Evolutionary conservation across 2,329 filamentous ascomycete genomes (phyloP), one percentile per base, ranked within the genome.

Genomic region (Alternaria postmessia): DNA sequence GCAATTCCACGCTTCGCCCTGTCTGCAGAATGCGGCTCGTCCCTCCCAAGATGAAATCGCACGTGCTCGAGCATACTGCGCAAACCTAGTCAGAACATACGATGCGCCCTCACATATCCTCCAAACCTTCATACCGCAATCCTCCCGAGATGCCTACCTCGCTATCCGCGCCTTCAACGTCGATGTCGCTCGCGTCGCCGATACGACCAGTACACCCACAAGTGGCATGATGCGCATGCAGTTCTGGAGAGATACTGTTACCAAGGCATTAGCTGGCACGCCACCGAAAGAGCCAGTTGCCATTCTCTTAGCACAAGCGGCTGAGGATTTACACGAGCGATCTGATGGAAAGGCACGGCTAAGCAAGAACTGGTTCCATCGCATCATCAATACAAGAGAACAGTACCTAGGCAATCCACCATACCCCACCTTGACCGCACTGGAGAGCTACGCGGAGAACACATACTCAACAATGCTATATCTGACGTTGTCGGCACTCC

Each of bases 391-490:
- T 73, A 91, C 93, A 5, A 86, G 95, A 53, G 92, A 96, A 78
- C 89, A 91, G 72, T 88, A 94, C 70, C 88, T 97, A 79, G 89
- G 89, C 41, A 95, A 96, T 75, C 87, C 91, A 22, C 93, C 94
- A 0, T 97, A 93, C 72, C 82, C 91, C 0, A 90, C 82, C 49
- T 78, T 98, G 46, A 84, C 87, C 2, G 86, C 88, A 1, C 81
- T 98, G 52, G 95, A 99, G 74, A 89, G 88, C 47, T 97, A 98
- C 74, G 92, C 92, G 1, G 95, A 99, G 79, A 93, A 93, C 70
- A 98, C 95, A 1, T 98, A 98, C 80, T 93, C 93, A 18, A 96
- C 93, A 0, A 83, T 98, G 44, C 88, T 96, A 79, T 99, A 99
- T 77, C 85, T 96, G 63, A 94, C 91, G 0, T 82, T 98, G 38